Evolutionary conservation across 495 filamentous ascomycete genomes (phyloP).

Genomic region (Xylaria scruposa): DNA sequence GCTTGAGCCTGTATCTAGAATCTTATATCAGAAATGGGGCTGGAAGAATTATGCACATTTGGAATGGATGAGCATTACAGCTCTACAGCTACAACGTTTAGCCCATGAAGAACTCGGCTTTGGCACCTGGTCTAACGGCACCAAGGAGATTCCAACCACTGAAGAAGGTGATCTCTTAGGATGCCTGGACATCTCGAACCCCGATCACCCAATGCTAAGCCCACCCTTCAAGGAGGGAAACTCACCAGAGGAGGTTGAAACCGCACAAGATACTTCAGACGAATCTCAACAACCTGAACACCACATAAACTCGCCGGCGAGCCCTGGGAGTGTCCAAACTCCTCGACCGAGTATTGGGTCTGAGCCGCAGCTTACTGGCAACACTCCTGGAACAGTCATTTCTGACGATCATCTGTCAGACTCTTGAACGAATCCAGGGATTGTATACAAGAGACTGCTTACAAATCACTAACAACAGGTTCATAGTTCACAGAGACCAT

Average conservation of each 20-base stretch:
- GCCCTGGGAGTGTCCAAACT: too few species aligned
- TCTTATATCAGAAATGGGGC: not conserved
- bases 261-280: not conserved
- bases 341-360: too few species aligned
- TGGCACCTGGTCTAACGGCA: not conserved
- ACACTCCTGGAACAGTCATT: too few species aligned
- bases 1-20: conserved; percentile 6
- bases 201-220: not conserved
- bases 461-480: too few species aligned
- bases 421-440: too few species aligned
- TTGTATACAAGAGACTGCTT: too few species aligned
- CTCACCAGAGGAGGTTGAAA: not conserved
- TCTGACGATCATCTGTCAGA: too few species aligned
- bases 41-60: conserved; percentile 14
- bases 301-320: too few species aligned
- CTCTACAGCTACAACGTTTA: not conserved
- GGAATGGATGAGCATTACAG: conserved; percentile 19
- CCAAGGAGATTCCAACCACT: not conserved
- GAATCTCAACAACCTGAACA: too few species aligned
- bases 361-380: too few species aligned
- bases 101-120: not conserved
- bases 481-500: too few species aligned
- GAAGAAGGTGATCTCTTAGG: not conserved
- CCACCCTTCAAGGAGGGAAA: too few species aligned
- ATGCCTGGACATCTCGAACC: not conserved